These are phyloP conservation scores for Candida manassasensis DNA, from an alignment of 805 yeast species.

Conservation along the genomic window DNA sequence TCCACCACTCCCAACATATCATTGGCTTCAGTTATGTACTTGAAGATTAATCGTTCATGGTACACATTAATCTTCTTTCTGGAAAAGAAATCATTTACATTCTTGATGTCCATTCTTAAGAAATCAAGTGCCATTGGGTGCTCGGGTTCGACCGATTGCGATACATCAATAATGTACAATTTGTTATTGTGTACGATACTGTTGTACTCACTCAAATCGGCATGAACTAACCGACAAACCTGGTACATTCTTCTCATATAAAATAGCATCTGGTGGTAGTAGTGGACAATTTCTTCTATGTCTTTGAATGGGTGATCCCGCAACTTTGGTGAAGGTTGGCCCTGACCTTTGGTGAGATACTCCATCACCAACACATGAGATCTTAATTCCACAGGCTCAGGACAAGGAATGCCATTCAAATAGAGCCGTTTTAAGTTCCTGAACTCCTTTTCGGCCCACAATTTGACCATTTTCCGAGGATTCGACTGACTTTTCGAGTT, in stretches of 20 bases:
- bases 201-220: slow-evolving; percentile 94
- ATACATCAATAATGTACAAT: slow-evolving; percentile 88
- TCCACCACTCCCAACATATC: slow-evolving; percentile 32
- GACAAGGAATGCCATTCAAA: slow-evolving; percentile 81
- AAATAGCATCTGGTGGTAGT: slow-evolving; percentile 74
- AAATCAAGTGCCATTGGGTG: slow-evolving; percentile 97
- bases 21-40: slow-evolving; percentile 58
- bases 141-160: slow-evolving; percentile 96
- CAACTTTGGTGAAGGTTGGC: slow-evolving; percentile 87
- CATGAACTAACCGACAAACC: slow-evolving; percentile 87
- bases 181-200: slow-evolving; percentile 75
- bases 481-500: slow-evolving; percentile 81
- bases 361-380: slow-evolving; percentile 95
- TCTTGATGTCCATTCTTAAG: slow-evolving; percentile 94
- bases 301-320: slow-evolving; percentile 75
- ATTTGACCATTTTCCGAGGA: slow-evolving; percentile 94
- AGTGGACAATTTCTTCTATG: slow-evolving; percentile 58
- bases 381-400: slow-evolving; percentile 84
- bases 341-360: slow-evolving; percentile 70
- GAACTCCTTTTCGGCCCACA: slow-evolving; percentile 98
- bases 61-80: slow-evolving; percentile 68
- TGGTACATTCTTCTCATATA: slow-evolving; percentile 86
- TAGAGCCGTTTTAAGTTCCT: slow-evolving; percentile 82
- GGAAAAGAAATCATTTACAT: slow-evolving; percentile 82
- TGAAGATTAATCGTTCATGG: slow-evolving; percentile 78